Evolutionary conservation across 106 monocot species (phyloP), one percentile per base, ranked within the genome.

Genomic region (Xerophyta viscosa): DNA sequence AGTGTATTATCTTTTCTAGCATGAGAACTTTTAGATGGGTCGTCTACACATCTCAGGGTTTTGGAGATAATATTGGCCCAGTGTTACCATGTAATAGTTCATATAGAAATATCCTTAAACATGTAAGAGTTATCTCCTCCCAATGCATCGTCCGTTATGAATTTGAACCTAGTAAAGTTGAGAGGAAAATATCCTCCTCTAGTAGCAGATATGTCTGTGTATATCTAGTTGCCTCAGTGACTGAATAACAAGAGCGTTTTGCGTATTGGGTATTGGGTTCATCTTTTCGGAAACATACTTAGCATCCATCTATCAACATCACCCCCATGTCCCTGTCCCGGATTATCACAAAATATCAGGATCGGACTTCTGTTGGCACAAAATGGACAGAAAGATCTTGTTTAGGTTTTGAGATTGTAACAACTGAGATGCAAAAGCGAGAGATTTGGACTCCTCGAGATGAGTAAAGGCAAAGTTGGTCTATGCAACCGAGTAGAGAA

Each of bases 241-340:
- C n/a, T n/a, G n/a, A n/a, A n/a, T n/a, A n/a, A n/a, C n/a, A n/a
- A n/a, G n/a, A n/a, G n/a, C n/a, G n/a, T n/a, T n/a, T n/a, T n/a
- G n/a, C n/a, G n/a, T n/a, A n/a, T n/a, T n/a, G n/a, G n/a, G n/a
- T n/a, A n/a, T n/a, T n/a, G n/a, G n/a, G n/a, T n/a, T n/a, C n/a
- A n/a, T n/a, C n/a, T n/a, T n/a, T n/a, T n/a, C n/a, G n/a, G n/a
- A n/a, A n/a, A n/a, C n/a, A n/a, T n/a, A n/a, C 89, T 84, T 14
- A 72, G 67, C 3, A 84, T 84, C 89, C 89, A 90, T 84, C 89
- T 84, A 65, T 84, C 83, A 20, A 90, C 89, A 37, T 76, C 60
- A 44, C 80, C 84, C 15, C 89, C 89, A 68, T 90, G 89, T 12
- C 84, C 80, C 41, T 90, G 77, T 24, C 89, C 89, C 80, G 89